A percentile compares a stretch with the other conserved stretches of the same genome.
Evolutionary conservation across 306 rosid genomes (phyloP).

Genomic region (Delonix regia): DNA sequence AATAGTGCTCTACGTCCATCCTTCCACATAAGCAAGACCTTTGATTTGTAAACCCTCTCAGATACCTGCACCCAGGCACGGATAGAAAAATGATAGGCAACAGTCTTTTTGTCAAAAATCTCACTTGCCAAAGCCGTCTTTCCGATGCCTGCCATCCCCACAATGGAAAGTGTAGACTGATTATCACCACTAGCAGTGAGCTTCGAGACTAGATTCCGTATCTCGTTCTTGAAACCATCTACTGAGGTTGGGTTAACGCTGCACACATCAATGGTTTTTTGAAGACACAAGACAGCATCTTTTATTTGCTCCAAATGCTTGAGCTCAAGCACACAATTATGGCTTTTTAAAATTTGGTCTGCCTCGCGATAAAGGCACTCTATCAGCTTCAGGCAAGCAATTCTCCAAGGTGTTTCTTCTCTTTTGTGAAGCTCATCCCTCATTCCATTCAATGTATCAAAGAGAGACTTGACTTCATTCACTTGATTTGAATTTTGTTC

Average conservation of each 20-base stretch:
- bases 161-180: slow-evolving; percentile 30
- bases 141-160: slow-evolving; percentile 51
- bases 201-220: slow-evolving; percentile 11
- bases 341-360: not conserved
- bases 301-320: slow-evolving; percentile 14
- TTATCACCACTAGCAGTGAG: slow-evolving; percentile 6
- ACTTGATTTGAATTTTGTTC: not conserved
- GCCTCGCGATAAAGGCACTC: slow-evolving; percentile 1
- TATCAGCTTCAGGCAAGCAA: slow-evolving; percentile 28
- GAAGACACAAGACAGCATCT: slow-evolving; percentile 24
- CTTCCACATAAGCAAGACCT: slow-evolving; percentile 28
- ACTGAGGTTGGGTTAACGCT: slow-evolving; percentile 25
- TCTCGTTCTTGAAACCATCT: slow-evolving; percentile 37
- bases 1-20: slow-evolving; percentile 4
- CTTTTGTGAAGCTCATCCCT: not conserved
- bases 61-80: slow-evolving; percentile 39
- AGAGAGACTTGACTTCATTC: too few species aligned
- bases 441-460: too few species aligned
- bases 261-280: slow-evolving; percentile 19
- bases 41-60: slow-evolving; percentile 1
- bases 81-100: slow-evolving; percentile 16
- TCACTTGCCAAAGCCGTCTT: slow-evolving; percentile 50
- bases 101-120: slow-evolving; percentile 26
- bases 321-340: not conserved
- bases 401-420: slow-evolving; percentile 28